Conservation (phyloP, 768 basidiomycete genomes). For the Collybiopsis luxurians region DNA sequence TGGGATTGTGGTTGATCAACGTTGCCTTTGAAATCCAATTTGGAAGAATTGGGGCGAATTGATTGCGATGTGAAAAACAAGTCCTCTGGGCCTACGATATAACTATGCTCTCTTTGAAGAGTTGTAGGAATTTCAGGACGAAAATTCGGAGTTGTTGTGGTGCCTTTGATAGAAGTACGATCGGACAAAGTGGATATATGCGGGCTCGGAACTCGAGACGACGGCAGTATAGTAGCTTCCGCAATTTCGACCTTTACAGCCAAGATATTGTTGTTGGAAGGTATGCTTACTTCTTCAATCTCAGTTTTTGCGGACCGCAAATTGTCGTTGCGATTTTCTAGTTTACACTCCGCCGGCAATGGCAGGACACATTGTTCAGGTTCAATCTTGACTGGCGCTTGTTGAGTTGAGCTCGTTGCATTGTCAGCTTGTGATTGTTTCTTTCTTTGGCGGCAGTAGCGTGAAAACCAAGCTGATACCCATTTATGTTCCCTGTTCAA, state of each 20-base stretch:
- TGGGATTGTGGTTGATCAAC: too few species aligned
- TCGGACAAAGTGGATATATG: conserved; percentile 1
- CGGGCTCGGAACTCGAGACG: background rate
- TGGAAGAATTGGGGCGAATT: conserved; percentile 1
- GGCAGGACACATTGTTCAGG: too few species aligned
- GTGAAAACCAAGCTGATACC: background rate
- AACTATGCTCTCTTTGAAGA: too few species aligned
- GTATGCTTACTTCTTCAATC: background rate
- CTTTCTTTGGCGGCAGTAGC: background rate
- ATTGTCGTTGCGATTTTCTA: too few species aligned
- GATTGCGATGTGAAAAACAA: too few species aligned
- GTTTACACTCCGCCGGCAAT: too few species aligned
- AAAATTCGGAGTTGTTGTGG: too few species aligned
- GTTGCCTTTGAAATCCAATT: too few species aligned
- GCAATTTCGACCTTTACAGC: background rate
- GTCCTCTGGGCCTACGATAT: too few species aligned
- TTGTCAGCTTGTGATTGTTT: background rate
- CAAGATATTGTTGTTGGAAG: background rate
- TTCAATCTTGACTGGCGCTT: background rate
- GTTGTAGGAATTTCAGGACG: too few species aligned
- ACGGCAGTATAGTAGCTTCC: background rate
- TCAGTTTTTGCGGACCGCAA: background rate
- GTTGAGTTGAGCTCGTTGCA: too few species aligned
- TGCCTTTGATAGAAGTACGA: too few species aligned
- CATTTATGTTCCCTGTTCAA: background rate